Conservation (phyloP, 345 rosid species). For the thale cress (Arabidopsis thaliana) region TAIR10.1 NC_003070.9:3257501-3258000, state of each 20-base stretch:
- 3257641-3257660: constrained; percentile 55
- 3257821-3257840: background rate
- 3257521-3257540: constrained; percentile 94
- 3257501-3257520: constrained; percentile 90
- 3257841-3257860: background rate
- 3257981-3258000: constrained; percentile 60
- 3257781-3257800: constrained; percentile 1
- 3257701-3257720: constrained; percentile 8
- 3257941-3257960: constrained; percentile 48
- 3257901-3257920: constrained; percentile 76
- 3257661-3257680: background rate
- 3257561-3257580: constrained; percentile 96
- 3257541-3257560: constrained; percentile 93
- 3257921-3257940: constrained; percentile 44
- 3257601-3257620: constrained; percentile 94
- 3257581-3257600: constrained; percentile 86
- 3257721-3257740: background rate
- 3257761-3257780: background rate
- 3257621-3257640: constrained; percentile 98
- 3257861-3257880: constrained; percentile 65
- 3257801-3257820: background rate
- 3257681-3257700: background rate
- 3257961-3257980: constrained; percentile 40
- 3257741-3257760: constrained; percentile 5
- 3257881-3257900: constrained; percentile 96